These are phyloP conservation scores for Plasmodium malariae DNA, from an alignment of 169 alveolate genomes.

Conservation along the genomic window DNA sequence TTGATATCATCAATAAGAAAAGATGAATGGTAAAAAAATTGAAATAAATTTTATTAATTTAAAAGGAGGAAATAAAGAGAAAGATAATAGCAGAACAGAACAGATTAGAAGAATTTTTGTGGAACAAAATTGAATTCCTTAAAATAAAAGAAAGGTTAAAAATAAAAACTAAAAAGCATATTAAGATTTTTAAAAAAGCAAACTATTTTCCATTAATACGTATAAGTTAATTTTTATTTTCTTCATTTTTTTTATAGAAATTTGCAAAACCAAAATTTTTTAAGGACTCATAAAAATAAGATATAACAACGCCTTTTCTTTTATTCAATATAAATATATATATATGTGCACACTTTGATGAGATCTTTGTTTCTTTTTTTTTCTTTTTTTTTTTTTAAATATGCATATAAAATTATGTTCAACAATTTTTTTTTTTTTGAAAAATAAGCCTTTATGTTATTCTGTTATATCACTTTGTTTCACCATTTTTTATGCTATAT, in stretches of 20 bases:
- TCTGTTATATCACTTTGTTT: neutral
- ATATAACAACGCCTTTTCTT: slow-evolving; percentile 13
- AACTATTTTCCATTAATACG: neutral
- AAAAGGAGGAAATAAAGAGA: slow-evolving; percentile 66
- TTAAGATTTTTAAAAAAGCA: slow-evolving; percentile 1
- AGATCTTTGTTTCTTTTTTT: neutral
- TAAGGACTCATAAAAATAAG: slow-evolving; percentile 36
- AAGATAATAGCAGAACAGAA: slow-evolving; percentile 55
- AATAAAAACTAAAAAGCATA: neutral
- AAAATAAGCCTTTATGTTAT: neutral
- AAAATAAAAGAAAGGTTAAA: slow-evolving; percentile 56
- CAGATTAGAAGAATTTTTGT: slow-evolving; percentile 48
- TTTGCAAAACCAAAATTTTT: slow-evolving; percentile 8
- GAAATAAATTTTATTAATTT: neutral
- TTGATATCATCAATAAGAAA: neutral
- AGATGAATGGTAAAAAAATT: neutral
- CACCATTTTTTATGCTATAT: neutral
- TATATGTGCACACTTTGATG: neutral
- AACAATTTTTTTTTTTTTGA: neutral
- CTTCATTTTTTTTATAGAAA: slow-evolving; percentile 26
- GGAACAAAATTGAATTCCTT: slow-evolving; percentile 59
- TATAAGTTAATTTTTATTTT: neutral
- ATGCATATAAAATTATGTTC: neutral
- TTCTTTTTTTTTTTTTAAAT: slow-evolving; percentile 3
- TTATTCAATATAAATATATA: neutral